These are phyloP conservation scores for Biancaea sappan DNA, from an alignment of 306 rosid genomes.

Conservation along the genomic window DNA sequence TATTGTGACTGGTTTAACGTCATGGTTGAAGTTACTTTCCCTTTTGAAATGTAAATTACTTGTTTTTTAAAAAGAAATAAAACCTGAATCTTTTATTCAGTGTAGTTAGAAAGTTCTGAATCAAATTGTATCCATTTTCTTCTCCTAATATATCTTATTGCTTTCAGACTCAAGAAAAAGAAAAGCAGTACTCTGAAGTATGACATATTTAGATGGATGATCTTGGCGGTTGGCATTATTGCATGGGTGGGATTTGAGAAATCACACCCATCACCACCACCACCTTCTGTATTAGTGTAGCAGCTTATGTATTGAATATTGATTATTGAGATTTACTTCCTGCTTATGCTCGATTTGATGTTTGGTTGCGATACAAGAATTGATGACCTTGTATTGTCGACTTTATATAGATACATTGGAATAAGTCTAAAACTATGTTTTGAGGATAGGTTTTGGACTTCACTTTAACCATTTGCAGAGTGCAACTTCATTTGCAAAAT, in stretches of 20 bases:
- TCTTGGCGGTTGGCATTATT: conserved; percentile 54
- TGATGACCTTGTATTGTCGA: no score
- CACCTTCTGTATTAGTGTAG: not conserved
- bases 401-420: no score
- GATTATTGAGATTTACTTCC: conserved; percentile 28
- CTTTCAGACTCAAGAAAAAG: conserved; percentile 38
- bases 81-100: not conserved
- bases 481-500: no score
- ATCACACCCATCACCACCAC: conserved; percentile 38
- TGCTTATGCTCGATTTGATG: no score
- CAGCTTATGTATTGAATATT: conserved; percentile 18
- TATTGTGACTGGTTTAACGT: not conserved
- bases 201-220: conserved; percentile 54
- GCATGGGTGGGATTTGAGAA: conserved; percentile 55
- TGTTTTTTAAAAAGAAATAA: not conserved
- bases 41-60: not conserved
- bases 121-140: not conserved
- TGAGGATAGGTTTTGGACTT: no score
- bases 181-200: conserved; percentile 50
- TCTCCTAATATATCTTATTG: not conserved
- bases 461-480: no score
- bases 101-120: not conserved
- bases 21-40: not conserved
- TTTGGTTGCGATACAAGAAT: no score
- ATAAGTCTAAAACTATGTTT: no score